Percentiles rank a stretch among this genome's conserved stretches.
Evolutionary conservation across 805 yeast species (phyloP).

Genomic region (Scheffersomyces amazonensis): DNA sequence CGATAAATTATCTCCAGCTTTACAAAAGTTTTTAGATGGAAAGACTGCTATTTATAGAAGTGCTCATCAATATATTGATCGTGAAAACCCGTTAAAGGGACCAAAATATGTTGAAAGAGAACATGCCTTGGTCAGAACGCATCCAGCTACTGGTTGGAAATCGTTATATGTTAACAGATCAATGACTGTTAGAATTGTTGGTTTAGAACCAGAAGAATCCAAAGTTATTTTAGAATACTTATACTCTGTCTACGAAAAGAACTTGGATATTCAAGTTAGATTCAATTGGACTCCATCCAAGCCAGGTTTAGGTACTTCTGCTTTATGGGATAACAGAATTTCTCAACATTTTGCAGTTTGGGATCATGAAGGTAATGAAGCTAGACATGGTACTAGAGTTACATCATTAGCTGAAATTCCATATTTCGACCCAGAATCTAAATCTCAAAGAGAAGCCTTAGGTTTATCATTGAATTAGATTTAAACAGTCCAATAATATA

Average conservation of each 20-base stretch:
- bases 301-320: slow-evolving; percentile 46
- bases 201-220: slow-evolving; percentile 50
- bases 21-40: slow-evolving; percentile 51
- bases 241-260: slow-evolving; percentile 44
- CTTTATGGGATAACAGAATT: slow-evolving; percentile 60
- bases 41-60: slow-evolving; percentile 43
- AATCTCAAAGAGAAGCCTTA: slow-evolving; percentile 52
- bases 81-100: slow-evolving; percentile 45
- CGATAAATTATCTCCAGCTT: slow-evolving; percentile 51
- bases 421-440: slow-evolving; percentile 45
- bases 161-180: slow-evolving; percentile 52
- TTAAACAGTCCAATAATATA: too few species aligned
- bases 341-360: slow-evolving; percentile 53
- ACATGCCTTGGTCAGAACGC: slow-evolving; percentile 62
- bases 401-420: slow-evolving; percentile 54
- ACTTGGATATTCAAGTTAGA: slow-evolving; percentile 55
- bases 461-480: slow-evolving; percentile 24
- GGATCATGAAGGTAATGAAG: slow-evolving; percentile 45
- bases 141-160: slow-evolving; percentile 66
- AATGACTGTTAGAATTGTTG: slow-evolving; percentile 50
- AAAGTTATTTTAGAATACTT: slow-evolving; percentile 46
- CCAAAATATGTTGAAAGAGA: slow-evolving; percentile 49
- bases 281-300: slow-evolving; percentile 44
- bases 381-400: slow-evolving; percentile 52
- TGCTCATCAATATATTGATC: slow-evolving; percentile 42